A percentile compares a stretch with the other conserved stretches of the same genome.
Evolutionary conservation across 371 early-diverging fungal genomes (phyloP).

Genomic region (Syncephalis fuscata): DNA sequence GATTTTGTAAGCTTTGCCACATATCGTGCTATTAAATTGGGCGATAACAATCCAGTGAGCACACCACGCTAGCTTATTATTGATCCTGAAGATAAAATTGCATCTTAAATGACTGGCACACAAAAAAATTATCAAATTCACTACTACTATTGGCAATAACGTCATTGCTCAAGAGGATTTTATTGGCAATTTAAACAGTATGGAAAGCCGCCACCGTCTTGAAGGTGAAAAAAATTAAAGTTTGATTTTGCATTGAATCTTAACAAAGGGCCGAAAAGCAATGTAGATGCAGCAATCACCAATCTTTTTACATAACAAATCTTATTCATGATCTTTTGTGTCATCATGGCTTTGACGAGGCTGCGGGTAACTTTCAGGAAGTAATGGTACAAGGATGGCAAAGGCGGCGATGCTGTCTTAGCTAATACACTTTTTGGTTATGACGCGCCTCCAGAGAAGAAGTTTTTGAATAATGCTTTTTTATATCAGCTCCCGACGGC

Average conservation of each 20-base stretch:
- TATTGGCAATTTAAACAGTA: slow-evolving; percentile 19
- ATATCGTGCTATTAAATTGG: slow-evolving; percentile 65
- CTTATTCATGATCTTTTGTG: slow-evolving; percentile 55
- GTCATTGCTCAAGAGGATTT: slow-evolving; percentile 44
- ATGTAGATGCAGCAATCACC: slow-evolving; percentile 76
- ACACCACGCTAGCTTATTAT: slow-evolving; percentile 39
- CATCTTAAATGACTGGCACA: slow-evolving; percentile 70
- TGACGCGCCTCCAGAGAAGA: slow-evolving; percentile 11
- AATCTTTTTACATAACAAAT: slow-evolving; percentile 29
- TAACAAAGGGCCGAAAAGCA: slow-evolving; percentile 38
- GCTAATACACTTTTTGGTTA: slow-evolving; percentile 90
- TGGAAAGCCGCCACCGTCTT: slow-evolving; percentile 43
- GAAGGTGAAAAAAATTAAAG: slow-evolving; percentile 36
- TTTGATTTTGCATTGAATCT: slow-evolving; percentile 70
- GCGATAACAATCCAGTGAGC: slow-evolving; percentile 68
- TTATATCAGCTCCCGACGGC: slow-evolving; percentile 22
- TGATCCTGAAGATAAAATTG: slow-evolving; percentile 50
- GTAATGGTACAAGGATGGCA: slow-evolving; percentile 69
- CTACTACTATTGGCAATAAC: slow-evolving; percentile 62
- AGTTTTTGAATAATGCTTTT: slow-evolving; percentile 20
- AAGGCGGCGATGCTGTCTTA: slow-evolving; percentile 69
- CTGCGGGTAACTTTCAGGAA: slow-evolving; percentile 92
- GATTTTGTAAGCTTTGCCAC: slow-evolving; percentile 76
- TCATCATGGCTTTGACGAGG: slow-evolving; percentile 87
- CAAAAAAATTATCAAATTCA: slow-evolving; percentile 27